Base-by-base conservation (phyloP, 2,329 filamentous ascomycete genomes). In the Fusarium setosum region DNA sequence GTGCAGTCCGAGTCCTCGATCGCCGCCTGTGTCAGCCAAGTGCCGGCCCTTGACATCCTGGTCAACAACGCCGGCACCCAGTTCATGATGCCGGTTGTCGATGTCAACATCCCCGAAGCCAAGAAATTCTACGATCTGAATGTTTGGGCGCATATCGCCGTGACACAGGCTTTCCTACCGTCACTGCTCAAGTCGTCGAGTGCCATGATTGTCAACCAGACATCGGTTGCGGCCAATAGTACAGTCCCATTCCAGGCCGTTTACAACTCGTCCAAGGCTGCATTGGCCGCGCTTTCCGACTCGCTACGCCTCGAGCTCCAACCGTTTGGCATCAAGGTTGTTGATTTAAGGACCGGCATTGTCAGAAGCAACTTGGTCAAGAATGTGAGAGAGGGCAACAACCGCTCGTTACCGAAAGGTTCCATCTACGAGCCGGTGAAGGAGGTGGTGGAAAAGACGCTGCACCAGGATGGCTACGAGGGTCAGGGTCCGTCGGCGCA, bases 41-140 rank as follows among this genome's bases (percentile, higher is more conserved):
- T 38, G 6, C 17, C 47, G 4, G 12, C 34, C 3, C 32, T 26
- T 1, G 60, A 63, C 18, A 50, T 63, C 4, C 38, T 63, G 13
- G 41, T 63, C 35, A 63, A 63, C 31, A 63, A 63, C 35, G 47
- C 60, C 31, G 60, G 56, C 10, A 15, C 31, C 17, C n/a, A 24
- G 17, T 59, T 49, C 31, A 20, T 41, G n/a, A 56, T 60, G 40
- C 60, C 60, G 4, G 10, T 63, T 5, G 20, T 59, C 37, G 60
- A 60, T 26, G 37, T 44, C 3, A 23, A 50, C 18, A 13, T 52
- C 4, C 11, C 23, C 1, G 21, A 12, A 6, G 41, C 56, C 11
- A 77, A 74, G 50, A 64, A 63, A 18, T 21, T 81, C 12, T 82
- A 77, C 58, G 79, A 82, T 5, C 67, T 79, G 31, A 84, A 84